Conservation (phyloP, 2,329 filamentous ascomycete genomes). For the Neofusicoccum sp. region DNA sequence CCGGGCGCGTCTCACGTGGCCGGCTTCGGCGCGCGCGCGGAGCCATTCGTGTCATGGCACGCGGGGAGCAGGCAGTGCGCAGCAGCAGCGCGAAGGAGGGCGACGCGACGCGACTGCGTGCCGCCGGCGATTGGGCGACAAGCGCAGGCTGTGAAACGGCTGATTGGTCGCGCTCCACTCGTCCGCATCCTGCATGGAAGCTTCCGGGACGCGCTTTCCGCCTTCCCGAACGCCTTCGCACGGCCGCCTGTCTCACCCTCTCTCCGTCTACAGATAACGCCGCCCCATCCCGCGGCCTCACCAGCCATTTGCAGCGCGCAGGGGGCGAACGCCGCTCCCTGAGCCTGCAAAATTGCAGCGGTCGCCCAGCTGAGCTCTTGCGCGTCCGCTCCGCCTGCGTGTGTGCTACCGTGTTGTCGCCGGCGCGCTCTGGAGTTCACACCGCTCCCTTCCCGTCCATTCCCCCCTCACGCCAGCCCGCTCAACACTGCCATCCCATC, state of each 20-base stretch:
- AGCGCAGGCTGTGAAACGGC: neutral
- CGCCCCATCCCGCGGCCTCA: too few species aligned
- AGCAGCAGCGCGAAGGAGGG: neutral
- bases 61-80: neutral
- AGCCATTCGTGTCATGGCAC: neutral
- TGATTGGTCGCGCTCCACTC: conserved; percentile 10
- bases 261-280: conserved; percentile 4
- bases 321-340: too few species aligned
- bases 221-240: conserved; percentile 8
- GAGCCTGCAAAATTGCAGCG: too few species aligned
- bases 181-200: conserved; percentile 5
- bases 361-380: too few species aligned
- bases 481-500: too few species aligned
- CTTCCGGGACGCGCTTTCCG: neutral
- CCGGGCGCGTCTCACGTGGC: neutral
- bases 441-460: too few species aligned
- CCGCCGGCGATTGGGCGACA: neutral
- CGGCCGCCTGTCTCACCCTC: neutral
- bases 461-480: too few species aligned
- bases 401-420: too few species aligned
- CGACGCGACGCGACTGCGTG: neutral
- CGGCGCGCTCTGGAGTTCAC: too few species aligned
- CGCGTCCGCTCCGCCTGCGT: too few species aligned
- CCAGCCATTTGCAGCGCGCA: too few species aligned
- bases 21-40: neutral